Percentiles rank a stretch among this genome's conserved stretches.
These are phyloP conservation scores for Gonapodya prolifera DNA, from an alignment of 192 early-diverging fungal genomes.

Conservation along the genomic window DNA sequence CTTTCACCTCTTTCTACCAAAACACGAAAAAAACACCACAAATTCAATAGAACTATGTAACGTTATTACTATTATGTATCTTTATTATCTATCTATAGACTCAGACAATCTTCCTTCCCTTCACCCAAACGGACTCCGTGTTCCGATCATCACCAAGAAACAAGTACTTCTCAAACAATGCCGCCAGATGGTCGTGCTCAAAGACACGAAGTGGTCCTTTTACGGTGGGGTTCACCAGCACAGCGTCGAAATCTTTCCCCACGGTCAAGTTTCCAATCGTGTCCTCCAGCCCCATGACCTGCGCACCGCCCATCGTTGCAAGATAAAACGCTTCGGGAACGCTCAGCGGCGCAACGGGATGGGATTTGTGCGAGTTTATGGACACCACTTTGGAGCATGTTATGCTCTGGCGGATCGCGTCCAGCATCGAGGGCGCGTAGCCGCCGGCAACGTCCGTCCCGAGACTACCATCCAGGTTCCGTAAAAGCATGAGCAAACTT, in stretches of 20 bases:
- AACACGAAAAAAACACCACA: no score
- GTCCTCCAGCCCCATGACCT: constrained; percentile 57
- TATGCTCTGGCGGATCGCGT: constrained; percentile 72
- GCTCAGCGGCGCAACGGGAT: constrained; percentile 29
- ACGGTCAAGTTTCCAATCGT: constrained; percentile 67
- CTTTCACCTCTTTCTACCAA: no score
- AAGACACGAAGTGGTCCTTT: constrained; percentile 45
- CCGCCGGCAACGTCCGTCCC: constrained; percentile 92
- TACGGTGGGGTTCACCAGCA: constrained; percentile 20
- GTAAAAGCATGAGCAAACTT: no score
- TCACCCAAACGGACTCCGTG: constrained; percentile 67
- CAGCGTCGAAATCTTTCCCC: constrained; percentile 89
- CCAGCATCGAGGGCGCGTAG: constrained; percentile 68
- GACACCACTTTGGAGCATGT: constrained; percentile 57
- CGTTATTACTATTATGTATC: no score
- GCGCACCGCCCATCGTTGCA: constrained; percentile 83
- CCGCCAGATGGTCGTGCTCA: constrained; percentile 34
- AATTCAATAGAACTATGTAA: no score
- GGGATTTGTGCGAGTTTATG: constrained; percentile 12
- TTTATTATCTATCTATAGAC: background rate
- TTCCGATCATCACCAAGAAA: constrained; percentile 85
- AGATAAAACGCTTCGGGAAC: constrained; percentile 67
- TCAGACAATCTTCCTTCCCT: constrained; percentile 28
- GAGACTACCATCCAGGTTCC: constrained; percentile 31
- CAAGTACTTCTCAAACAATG: constrained; percentile 76